Base-by-base conservation (phyloP, 2,329 filamentous ascomycete species). In the Fonsecaea pedrosoi region DNA sequence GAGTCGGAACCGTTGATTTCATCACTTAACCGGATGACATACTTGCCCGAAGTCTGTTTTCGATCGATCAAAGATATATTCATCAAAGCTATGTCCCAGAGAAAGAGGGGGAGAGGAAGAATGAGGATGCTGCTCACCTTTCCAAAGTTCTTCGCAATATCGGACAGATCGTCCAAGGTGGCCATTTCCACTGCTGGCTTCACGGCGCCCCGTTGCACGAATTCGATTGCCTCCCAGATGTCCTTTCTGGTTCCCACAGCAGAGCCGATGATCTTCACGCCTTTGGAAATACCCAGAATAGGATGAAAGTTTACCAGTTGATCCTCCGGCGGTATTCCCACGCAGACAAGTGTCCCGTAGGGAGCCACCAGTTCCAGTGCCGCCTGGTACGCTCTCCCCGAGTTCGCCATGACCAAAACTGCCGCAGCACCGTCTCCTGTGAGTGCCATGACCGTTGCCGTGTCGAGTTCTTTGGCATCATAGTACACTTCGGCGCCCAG, bases 281-380 rank as follows among this genome's bases (percentile, higher is more conserved):
- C 71, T 35, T 63, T 64, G 38, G 56, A 59, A 13, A 73, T 67
- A 15, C 58, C 48, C 8, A 56, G 48, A 2, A 56, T 40, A 12
- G 66, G 69, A 45, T 69, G 62, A 21, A 65, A 61, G 54, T 42
- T 59, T 12, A 65, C 50, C 32, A 56, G 32, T 6, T 69, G 50
- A 12, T 65, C 66, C 13, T 37, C 18, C 25, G 63, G 38, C 21
- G 66, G 59, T 5, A 82, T 55, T 7, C 76, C 78, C 0, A 82
- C 77, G 18, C 79, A 79, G 54, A 82, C 77, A 13, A 81, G 65
- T 0, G 78, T 79, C 0, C 80, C 79, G 42, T 80, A 81, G 1
- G 75, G 76, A 1, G 73, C 77, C 18, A 80, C 69, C 67, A 78
- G 74, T 15, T 75, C 74, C 48, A 80, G 34, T 15, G 64, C 69